phyloP scores from a whole-genome alignment of 164 flowering plant genomes.

The Cinnamomum chago region DNA sequence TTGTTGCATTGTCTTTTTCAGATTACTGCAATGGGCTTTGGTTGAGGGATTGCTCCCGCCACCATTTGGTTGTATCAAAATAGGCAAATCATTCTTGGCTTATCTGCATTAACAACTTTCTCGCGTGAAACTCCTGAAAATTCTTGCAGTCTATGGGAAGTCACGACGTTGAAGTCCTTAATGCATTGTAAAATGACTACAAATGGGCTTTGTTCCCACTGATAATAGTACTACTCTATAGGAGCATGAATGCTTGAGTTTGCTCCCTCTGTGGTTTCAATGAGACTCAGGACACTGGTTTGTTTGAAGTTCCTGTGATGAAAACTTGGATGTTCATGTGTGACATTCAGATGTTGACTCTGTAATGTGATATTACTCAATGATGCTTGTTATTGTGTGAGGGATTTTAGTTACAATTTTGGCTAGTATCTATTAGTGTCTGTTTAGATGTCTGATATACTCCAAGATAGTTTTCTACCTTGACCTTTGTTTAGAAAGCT shows the following conservation, averaged over 20 bases:
- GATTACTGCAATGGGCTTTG: constrained; percentile 20
- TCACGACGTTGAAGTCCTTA: constrained; percentile 10
- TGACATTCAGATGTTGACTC: not conserved
- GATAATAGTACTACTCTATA: not conserved
- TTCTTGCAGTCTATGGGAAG: constrained; percentile 7
- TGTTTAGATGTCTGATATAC: no score
- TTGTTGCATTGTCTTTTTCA: constrained; percentile 16
- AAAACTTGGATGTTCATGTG: not conserved
- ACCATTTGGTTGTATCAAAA: constrained; percentile 38
- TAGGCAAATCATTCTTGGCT: constrained; percentile 95
- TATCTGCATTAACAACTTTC: constrained; percentile 34
- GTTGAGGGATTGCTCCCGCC: constrained; percentile 26
- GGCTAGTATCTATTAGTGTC: no score
- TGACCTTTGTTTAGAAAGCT: no score
- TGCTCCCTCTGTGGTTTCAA: not conserved
- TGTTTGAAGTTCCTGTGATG: not conserved
- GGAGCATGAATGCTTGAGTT: not conserved
- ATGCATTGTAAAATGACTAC: not conserved
- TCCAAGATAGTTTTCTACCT: no score
- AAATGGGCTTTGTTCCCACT: not conserved
- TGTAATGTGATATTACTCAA: not conserved
- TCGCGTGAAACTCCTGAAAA: not conserved
- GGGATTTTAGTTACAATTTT: not conserved
- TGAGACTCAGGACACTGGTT: not conserved
- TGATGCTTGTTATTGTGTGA: not conserved